Evolutionary conservation across 2,329 filamentous ascomycete genomes (phyloP), one percentile per base, ranked within the genome.

Genomic region (Venturia oleaginea): DNA sequence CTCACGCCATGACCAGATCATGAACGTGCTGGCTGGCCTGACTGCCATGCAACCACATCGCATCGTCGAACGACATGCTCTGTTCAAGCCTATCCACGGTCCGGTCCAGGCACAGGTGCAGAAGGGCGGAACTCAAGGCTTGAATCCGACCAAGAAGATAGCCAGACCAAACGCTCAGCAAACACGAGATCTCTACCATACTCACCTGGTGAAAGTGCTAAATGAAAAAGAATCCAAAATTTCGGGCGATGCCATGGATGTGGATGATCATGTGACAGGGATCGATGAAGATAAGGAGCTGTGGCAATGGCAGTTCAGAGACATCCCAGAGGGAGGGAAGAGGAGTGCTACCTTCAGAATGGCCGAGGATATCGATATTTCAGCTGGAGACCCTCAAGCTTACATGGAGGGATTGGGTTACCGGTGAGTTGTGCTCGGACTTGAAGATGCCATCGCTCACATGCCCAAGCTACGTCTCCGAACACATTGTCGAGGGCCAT

Each of bases 1-100:
- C 40, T 74, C 79, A 46, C 83, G 84, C 70, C 83, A 86, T 76
- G 77, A 82, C 71, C 84, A 84, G 72, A 78, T 86, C 22, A 76
- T 86, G 63, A 82, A 84, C 70, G 83, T 87, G 69, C 77, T 88
- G 59, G 81, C 84, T 46, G 85, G 85, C 62, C 74, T 86, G 64
- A 81, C 84, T 61, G 83, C 81, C 69, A 84, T 84, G 79, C 84
- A 86, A 71, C 85, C 85, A 46, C 77, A 78, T 69, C 76, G 77
- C 65, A 73, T 80, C 62, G 71, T 81, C 61, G 81, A 86, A 72
- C 80, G 84, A 65, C 80, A 81, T 71, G 74, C 86, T 68, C 72
- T 87, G 69, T 87, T 84, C 78, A 83, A 81, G 75, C 68, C 77
- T 79, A 69, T 78, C 81, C 71, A 76, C 24, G 24, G 27, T n/a